Evolutionary conservation across 2,329 filamentous ascomycete genomes (phyloP).

Genomic region (Stemphylium lycopersici): DNA sequence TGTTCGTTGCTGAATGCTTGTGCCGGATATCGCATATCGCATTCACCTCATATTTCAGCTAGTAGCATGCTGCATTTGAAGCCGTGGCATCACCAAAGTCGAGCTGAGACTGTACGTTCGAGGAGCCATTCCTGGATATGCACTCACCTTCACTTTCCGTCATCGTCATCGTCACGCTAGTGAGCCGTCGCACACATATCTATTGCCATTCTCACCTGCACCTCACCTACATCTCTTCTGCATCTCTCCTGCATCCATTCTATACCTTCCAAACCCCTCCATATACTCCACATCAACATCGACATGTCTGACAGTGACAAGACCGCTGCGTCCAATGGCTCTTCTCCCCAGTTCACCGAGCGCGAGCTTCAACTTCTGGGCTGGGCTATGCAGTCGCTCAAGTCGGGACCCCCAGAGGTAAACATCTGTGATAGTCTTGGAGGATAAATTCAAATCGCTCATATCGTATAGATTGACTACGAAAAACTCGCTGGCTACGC

Average conservation of each 20-base stretch:
- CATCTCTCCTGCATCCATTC: background rate
- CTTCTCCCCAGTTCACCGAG: constrained; percentile 38
- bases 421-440: background rate
- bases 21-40: background rate
- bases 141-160: constrained; percentile 21
- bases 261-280: background rate
- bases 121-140: background rate
- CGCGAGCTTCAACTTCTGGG: constrained; percentile 45
- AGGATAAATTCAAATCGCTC: background rate
- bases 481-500: constrained; percentile 44
- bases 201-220: background rate
- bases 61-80: background rate
- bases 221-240: constrained; percentile 1
- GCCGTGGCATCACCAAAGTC: no score
- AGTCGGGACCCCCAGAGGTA: constrained; percentile 46
- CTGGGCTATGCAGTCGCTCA: constrained; percentile 47
- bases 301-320: constrained; percentile 37
- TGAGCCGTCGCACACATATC: background rate
- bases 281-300: background rate
- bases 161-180: constrained; percentile 9
- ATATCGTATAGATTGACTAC: constrained; percentile 44
- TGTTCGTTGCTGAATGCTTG: no score
- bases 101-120: no score
- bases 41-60: background rate
- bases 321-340: constrained; percentile 9